Evolutionary conservation across 1,139 yeast genomes (phyloP), one percentile per base, ranked within the genome.

Genomic region (Geotrichum citri-aurantii): DNA sequence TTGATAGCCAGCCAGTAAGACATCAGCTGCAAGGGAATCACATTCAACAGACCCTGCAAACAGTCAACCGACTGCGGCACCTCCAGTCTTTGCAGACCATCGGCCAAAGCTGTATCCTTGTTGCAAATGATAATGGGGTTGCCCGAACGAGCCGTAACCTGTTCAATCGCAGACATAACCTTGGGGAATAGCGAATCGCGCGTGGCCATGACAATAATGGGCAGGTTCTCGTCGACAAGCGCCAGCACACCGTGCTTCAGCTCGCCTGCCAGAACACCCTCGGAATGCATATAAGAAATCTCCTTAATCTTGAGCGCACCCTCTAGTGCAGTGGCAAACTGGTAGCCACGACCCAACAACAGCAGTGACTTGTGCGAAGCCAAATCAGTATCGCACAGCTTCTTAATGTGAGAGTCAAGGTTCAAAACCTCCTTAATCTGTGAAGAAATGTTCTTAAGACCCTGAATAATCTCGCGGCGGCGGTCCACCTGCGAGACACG

Each of bases 261-360:
- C 76, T 95, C 99, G 73, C 99, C 99, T 29, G 99, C 99, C 66
- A 93, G 84, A 56, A 95, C 97, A 79, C 99, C 99, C 78, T 95
- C 99, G 29, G 98, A 90, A 74, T 95, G 99, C 92, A 93, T 95
- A 75, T 95, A 95, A 5, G 98, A 92, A 64, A 95, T 95, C 77
- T 95, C 99, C 77, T 95, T 95, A 73, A 95, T 93, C 78, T 95
- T 95, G 69, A 95, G 82, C 8, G 99, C 99, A 70, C 99, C 99
- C 77, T 95, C 99, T 69, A 95, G 81, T 17, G 99, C 98, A 65
- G 97, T 86, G 23, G 99, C 99, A 75, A 82, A 86, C 77, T 95
- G 99, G 77, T 89, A 92, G 58, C 99, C 99, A 77, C 99, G 88
- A 64, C 99, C 99, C 65, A 95, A 82, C 68, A 95, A 81, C 69